Evolutionary conservation across 306 rosid species (phyloP), one percentile per base, ranked within the genome.

Genomic region (Luffa acutangula): DNA sequence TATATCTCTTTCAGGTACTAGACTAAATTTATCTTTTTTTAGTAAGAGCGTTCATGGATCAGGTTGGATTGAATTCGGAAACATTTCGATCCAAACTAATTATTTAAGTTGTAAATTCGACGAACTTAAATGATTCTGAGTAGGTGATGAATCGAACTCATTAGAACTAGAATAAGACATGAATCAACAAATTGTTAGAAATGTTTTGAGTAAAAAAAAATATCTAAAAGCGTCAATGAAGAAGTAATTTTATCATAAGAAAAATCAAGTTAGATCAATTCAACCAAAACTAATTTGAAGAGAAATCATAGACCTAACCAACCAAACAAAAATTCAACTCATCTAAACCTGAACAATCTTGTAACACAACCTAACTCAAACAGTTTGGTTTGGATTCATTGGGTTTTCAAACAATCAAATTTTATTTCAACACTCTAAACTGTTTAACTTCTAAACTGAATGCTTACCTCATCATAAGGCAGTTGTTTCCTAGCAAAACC

Each of bases 401-500:
- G 36, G 13, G 1, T 36, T 49, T 15, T 33, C 63, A 75, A 31
- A 36, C 46, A 14, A 48, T 73, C 77, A 10, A 3, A 4, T 13
- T 33, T 45, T 73, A 20, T 73, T 45, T 43, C 0, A 70, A 25
- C 20, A 72, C 39, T 46, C 33, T 54, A 25, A 34, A 53, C 4
- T 52, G 18, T 42, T 42, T 11, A n/a, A 8, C 53, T 36, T 42
- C 31, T 13, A 45, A 21, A 62, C 31, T 17, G 17, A 42, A 48
- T 9, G 76, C 51, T 34, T 80, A 90, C 97, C 91, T 87, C 91
- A n/a, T 91, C 80, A 79, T 95, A 93, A 58, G 97, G 94, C 70
- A 46, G 91, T 82, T 95, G 98, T 86, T 84, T 89, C 90, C 77
- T 87, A 0, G 98, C 97, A 81, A 95, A 95, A 36, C 97, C 98